These are phyloP conservation scores for Avena atlantica DNA, from an alignment of 176 grass and related monocot species.

Conservation along the genomic window DNA sequence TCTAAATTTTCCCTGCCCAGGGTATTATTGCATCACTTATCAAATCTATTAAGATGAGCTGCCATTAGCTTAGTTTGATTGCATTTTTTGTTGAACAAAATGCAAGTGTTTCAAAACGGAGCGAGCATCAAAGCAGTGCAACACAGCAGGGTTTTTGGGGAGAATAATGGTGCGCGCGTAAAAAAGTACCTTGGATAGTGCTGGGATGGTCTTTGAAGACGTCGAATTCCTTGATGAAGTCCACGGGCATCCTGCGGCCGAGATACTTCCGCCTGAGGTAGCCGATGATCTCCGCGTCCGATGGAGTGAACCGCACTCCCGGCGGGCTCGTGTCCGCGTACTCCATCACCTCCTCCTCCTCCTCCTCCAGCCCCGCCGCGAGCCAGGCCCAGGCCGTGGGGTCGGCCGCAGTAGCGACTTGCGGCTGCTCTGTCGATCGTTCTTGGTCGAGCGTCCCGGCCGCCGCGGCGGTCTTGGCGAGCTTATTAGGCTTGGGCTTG, in stretches of 20 bases:
- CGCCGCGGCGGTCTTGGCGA: neutral
- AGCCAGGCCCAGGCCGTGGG: too few species aligned
- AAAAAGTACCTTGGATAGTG: neutral
- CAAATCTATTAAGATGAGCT: too few species aligned
- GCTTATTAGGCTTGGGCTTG: neutral
- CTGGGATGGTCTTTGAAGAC: slow-evolving; percentile 23
- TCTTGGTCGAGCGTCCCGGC: neutral
- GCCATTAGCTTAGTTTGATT: too few species aligned
- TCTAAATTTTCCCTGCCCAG: too few species aligned
- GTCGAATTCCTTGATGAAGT: slow-evolving; percentile 28
- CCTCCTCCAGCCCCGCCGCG: too few species aligned
- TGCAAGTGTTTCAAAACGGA: neutral
- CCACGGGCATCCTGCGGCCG: slow-evolving; percentile 1
- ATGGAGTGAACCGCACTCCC: slow-evolving; percentile 36
- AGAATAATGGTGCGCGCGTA: neutral
- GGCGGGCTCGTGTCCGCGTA: neutral
- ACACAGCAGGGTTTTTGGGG: neutral
- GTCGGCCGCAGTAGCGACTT: too few species aligned
- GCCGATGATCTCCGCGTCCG: slow-evolving; percentile 15
- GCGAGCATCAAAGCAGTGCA: neutral
- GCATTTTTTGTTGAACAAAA: neutral
- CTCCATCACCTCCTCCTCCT: neutral
- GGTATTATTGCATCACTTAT: too few species aligned
- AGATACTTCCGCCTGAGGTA: slow-evolving; percentile 35
- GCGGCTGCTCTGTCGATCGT: neutral